Conservation (phyloP, 2,329 filamentous ascomycete species). For the Lasiodiplodia sp. region DNA sequence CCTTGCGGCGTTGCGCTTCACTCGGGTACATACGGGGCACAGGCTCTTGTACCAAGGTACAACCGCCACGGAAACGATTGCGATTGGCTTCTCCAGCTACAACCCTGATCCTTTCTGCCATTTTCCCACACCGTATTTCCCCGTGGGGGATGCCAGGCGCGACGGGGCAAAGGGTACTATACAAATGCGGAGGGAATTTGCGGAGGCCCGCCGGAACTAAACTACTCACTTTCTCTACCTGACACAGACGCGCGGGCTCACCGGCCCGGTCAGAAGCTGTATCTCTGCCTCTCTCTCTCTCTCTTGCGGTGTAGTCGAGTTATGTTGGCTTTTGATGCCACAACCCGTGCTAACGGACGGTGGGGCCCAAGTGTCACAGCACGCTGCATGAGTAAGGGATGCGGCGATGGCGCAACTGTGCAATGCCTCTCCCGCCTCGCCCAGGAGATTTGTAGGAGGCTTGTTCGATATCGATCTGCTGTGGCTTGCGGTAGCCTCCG, state of each 20-base stretch:
- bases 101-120: not conserved
- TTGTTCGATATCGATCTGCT: not conserved
- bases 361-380: not conserved
- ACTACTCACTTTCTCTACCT: not conserved
- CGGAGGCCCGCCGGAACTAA: not conserved
- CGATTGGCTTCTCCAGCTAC: not conserved
- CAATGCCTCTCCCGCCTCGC: not conserved
- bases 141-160: not conserved
- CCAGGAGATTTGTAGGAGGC: not conserved
- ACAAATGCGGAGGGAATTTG: constrained; percentile 5
- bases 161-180: not conserved
- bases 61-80: not conserved
- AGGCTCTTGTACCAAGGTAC: not conserved
- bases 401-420: not conserved
- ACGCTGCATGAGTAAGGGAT: constrained; percentile 1
- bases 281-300: not conserved
- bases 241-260: too few relatives aligned
- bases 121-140: constrained; percentile 8
- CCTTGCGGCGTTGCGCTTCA: not conserved
- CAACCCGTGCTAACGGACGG: not conserved
- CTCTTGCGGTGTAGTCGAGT: not conserved
- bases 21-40: constrained; percentile 9
- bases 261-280: too few relatives aligned
- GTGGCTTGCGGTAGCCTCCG: not conserved
- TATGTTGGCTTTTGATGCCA: not conserved